These are phyloP conservation scores for Aspergillus flavus DNA, from an alignment of 2,329 filamentous ascomycete genomes.

Conservation along the genomic window DNA sequence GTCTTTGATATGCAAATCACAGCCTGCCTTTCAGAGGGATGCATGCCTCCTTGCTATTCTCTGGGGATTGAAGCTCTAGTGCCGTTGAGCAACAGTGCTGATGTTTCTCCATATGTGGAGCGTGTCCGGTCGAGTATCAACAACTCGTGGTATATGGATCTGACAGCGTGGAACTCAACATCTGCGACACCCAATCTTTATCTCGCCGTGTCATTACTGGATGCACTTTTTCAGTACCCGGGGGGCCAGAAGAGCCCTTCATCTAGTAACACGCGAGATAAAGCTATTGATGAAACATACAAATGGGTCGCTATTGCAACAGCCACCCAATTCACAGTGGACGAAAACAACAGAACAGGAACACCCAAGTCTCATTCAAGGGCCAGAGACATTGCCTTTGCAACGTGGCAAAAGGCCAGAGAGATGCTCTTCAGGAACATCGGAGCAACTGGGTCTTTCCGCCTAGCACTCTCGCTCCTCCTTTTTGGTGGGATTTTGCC, in stretches of 20 bases:
- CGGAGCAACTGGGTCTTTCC: constrained; percentile 1
- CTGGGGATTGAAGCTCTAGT: constrained; percentile 14
- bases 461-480: constrained; percentile 2
- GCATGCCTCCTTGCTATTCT: constrained; percentile 17
- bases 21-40: constrained; percentile 10
- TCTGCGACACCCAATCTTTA: constrained; percentile 1
- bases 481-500: constrained; percentile 3
- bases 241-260: neutral
- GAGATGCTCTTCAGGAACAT: constrained; percentile 17
- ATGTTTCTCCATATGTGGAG: neutral
- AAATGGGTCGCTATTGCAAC: constrained; percentile 18
- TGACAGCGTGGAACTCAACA: no score
- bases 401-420: constrained; percentile 15
- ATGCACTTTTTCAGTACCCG: constrained; percentile 5
- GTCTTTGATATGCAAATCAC: constrained; percentile 17
- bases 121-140: neutral
- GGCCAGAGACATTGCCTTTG: constrained; percentile 10
- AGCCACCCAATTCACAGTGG: constrained; percentile 12
- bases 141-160: no score
- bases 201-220: constrained; percentile 14
- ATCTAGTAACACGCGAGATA: constrained; percentile 5
- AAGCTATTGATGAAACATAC: constrained; percentile 12
- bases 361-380: neutral
- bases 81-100: neutral
- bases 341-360: neutral